Base-by-base conservation (phyloP, 2,329 filamentous ascomycete genomes). In the Botryotinia globosa region DNA sequence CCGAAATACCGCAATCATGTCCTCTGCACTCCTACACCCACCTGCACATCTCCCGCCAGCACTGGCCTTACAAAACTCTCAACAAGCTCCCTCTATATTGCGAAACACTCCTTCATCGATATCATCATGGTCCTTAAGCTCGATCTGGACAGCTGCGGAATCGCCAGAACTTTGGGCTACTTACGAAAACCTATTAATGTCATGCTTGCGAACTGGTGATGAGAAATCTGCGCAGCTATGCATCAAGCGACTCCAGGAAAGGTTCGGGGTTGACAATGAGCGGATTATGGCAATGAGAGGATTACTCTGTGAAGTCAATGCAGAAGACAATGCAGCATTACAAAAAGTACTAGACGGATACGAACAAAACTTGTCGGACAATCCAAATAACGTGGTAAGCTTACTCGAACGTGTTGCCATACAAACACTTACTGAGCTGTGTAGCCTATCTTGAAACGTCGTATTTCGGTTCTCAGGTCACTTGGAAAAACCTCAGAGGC, bases 241-340 rank as follows among this genome's bases (percentile, higher is more conserved):
- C 80, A 86, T 98, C 54, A 88, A 92, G 79, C 88, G 91, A 74
- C 87, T 99, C 63, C 90, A 89, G 7, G 85, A 88, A 74, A 92
- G 96, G 66, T 99, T 99, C 81, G 94, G 95, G 39, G 85, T 87
- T 39, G 86, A 89, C 51, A 97, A 98, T 82, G 94, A 98, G 83
- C 90, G 93, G 76, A 87, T 98, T 68, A 91, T 95, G 87, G 94
- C 92, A 18, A 84, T 98, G 65, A 87, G 88, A 76, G 96, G 95
- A 3, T 83, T 99, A 39, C 91, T 94, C 76, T 91, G 94, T 78
- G 96, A 98, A 83, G 94, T 95, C 1, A 88, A 89, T 58, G 94
- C 94, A 32, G 84, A 87, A 69, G 89, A 90, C 76, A 83, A 90
- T 54, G 83, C 85, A 64, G 90, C 89, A 25, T 83, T 98, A 63